phyloP scores from a whole-genome alignment of 1,284 basidiomycete species.

The Trichosporon faecale region DNA sequence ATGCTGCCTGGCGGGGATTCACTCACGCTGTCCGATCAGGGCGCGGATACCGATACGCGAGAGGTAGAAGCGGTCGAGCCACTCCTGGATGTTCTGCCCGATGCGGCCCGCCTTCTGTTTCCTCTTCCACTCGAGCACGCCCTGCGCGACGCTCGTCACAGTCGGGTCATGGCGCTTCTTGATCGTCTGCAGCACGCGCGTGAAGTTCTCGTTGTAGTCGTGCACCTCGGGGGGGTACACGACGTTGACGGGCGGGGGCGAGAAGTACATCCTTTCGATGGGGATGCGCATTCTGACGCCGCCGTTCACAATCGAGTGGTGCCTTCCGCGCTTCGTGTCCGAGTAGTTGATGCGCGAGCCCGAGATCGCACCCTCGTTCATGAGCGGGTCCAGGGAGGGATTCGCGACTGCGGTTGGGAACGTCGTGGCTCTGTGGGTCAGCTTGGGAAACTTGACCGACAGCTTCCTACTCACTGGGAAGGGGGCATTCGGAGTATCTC shows the following conservation, averaged over 20 bases:
- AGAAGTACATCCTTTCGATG: constrained; percentile 71
- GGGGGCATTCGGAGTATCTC: constrained; percentile 62
- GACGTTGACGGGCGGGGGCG: constrained; percentile 62
- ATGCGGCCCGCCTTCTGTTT: constrained; percentile 50
- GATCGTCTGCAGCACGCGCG: constrained; percentile 80
- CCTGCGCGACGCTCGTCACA: constrained; percentile 94
- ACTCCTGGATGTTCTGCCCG: constrained; percentile 86
- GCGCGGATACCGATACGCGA: constrained; percentile 95
- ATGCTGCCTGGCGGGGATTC: neutral
- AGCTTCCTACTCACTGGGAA: constrained; percentile 35
- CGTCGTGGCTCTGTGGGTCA: constrained; percentile 20
- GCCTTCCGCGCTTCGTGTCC: constrained; percentile 23
- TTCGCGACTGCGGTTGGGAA: constrained; percentile 50
- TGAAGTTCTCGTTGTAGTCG: constrained; percentile 91
- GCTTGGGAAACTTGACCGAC: neutral
- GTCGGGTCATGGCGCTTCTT: constrained; percentile 96
- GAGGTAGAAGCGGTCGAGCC: constrained; percentile 97
- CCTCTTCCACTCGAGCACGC: constrained; percentile 63
- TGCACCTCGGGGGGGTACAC: constrained; percentile 88
- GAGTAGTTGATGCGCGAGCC: constrained; percentile 22
- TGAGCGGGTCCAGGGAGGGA: constrained; percentile 49
- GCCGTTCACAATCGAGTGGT: constrained; percentile 24
- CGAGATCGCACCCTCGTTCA: constrained; percentile 39
- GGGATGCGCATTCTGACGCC: constrained; percentile 41
- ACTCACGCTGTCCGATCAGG: constrained; percentile 69